Base-by-base conservation (phyloP, 2,329 filamentous ascomycete species). In the Phyllosticta ampelicida region DNA sequence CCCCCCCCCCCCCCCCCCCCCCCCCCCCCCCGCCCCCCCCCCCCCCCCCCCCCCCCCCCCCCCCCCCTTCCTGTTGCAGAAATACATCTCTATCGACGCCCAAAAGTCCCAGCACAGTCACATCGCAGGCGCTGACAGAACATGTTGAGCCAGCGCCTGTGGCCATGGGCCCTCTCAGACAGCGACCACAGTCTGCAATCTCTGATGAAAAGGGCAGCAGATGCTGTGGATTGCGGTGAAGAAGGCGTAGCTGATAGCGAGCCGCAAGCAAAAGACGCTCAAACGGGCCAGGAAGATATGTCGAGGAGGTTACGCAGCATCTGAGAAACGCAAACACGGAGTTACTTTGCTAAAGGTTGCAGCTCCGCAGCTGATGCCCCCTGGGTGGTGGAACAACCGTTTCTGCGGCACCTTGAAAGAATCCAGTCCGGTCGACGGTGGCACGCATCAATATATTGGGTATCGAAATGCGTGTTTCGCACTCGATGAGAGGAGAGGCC, bases 91-190 rank as follows among this genome's bases (percentile, higher is more conserved):
- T 16, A 70, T 71, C 57, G 71, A 71, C 78, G 78, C 62, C 63
- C 70, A 1, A 71, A 77, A 10, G 69, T 77, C 2, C 70, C 70
- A 28, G 55, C 55, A 2, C 59, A 66, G 1, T 70, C 70, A 1
- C 67, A 75, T 9, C 67, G 68, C 20, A 69, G 68, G 9, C 68
- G 78, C 50, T 78, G 77, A 77, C 60, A 66, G 16, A 77, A 77
- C 59, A 78, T 78, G 67, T 63, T 78, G 19, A 63, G 63, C 6
- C 62, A 62, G 9, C 26, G 62, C 2, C 61, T 58, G 3, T 64
- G 65, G 48, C 60, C 53, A 48, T 65, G 68, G 60, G 62, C 59
- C 28, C 65, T 74, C 55, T 63, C 61, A 2, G 66, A 68, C 1
- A 53, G 56, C 2, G 65, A 74, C 48, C 56, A 74, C 9, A 61